Percentiles rank a stretch among this genome's conserved stretches.
Conservation (phyloP, 768 basidiomycete species). For the Hebeloma cylindrosporum region DNA sequence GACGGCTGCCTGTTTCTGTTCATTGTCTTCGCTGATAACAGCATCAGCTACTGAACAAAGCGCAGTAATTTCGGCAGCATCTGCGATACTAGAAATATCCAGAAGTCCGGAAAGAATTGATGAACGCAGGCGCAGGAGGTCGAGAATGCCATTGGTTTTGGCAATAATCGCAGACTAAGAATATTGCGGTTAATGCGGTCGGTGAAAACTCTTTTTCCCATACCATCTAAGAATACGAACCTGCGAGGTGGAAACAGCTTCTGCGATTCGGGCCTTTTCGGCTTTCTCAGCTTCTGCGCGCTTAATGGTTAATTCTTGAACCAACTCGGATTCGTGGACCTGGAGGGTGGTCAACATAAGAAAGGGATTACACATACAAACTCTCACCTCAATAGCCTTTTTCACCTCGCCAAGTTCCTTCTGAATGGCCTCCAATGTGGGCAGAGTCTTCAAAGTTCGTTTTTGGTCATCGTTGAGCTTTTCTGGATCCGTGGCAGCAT, state of each 20-base stretch:
- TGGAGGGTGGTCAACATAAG: constrained; percentile 27
- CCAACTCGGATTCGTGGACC: constrained; percentile 64
- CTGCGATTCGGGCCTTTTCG: constrained; percentile 53
- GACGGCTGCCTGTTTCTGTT: constrained; percentile 50
- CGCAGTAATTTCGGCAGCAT: constrained; percentile 52
- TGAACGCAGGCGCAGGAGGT: constrained; percentile 59
- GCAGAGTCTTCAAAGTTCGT: constrained; percentile 67
- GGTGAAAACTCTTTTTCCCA: neutral
- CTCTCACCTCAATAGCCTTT: constrained; percentile 76
- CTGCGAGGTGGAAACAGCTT: constrained; percentile 58
- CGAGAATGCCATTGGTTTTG: constrained; percentile 52
- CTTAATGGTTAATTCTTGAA: constrained; percentile 53
- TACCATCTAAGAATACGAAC: constrained; percentile 34
- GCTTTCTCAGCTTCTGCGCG: constrained; percentile 56
- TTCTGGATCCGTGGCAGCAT: constrained; percentile 63
- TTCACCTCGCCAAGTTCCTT: constrained; percentile 85
- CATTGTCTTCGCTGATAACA: constrained; percentile 56
- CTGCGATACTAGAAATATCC: constrained; percentile 40
- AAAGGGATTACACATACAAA: constrained; percentile 1
- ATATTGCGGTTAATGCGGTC: neutral
- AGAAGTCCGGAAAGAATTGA: constrained; percentile 46
- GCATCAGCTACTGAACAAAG: constrained; percentile 52
- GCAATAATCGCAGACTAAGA: constrained; percentile 42
- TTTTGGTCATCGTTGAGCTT: constrained; percentile 90
- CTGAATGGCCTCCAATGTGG: constrained; percentile 72